A percentile compares a stretch with the other conserved stretches of the same genome.
These are phyloP conservation scores for Chara braunii DNA, from an alignment of 139 green algal genomes.

Conservation along the genomic window DNA sequence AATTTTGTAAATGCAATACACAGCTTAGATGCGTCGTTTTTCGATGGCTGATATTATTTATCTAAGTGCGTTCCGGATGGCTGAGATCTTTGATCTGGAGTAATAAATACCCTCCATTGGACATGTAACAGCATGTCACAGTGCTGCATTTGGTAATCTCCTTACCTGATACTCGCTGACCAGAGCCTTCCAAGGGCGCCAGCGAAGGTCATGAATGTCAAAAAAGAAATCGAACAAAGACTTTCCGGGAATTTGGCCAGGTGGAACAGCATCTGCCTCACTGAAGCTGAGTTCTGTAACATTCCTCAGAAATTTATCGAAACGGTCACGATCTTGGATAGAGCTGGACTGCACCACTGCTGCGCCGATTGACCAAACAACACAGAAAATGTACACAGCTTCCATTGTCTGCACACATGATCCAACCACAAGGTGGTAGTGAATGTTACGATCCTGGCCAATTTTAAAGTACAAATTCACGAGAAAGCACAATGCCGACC, in stretches of 20 bases:
- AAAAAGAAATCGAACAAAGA: conserved; percentile 80
- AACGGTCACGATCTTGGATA: conserved; percentile 56
- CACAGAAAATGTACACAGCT: conserved; percentile 64
- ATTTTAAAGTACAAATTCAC: no score
- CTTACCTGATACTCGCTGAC: conserved; percentile 29
- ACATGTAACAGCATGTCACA: neutral
- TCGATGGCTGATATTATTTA: no score
- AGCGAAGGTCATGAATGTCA: conserved; percentile 53
- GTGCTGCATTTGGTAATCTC: neutral
- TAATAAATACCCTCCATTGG: no score
- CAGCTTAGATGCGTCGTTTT: no score
- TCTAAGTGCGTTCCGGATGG: no score
- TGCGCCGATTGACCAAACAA: conserved; percentile 64
- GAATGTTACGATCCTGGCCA: no score
- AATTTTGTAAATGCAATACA: no score
- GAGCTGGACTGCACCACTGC: conserved; percentile 50
- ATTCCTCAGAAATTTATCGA: conserved; percentile 65
- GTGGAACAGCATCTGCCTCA: conserved; percentile 53
- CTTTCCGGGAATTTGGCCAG: conserved; percentile 54
- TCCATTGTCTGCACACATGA: conserved; percentile 65
- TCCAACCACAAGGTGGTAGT: no score
- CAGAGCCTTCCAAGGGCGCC: conserved; percentile 61
- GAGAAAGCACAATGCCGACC: no score
- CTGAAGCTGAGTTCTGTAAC: conserved; percentile 52
- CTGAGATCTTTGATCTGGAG: no score